These are phyloP conservation scores for Triticum urartu DNA, from an alignment of 176 grass and related monocot species.

Conservation along the genomic window DNA sequence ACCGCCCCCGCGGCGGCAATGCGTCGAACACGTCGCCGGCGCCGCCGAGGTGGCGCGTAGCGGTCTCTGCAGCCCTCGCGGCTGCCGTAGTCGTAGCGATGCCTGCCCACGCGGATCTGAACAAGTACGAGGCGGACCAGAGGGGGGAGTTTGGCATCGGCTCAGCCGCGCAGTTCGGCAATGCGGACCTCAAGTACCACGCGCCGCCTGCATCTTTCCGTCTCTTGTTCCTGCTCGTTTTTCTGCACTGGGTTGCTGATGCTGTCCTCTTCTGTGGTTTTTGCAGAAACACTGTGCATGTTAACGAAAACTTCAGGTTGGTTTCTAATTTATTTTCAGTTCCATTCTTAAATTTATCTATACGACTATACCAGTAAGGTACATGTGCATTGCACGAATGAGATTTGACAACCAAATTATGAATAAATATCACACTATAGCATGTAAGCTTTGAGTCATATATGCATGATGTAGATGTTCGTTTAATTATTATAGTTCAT, in stretches of 20 bases:
- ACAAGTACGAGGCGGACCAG: constrained; percentile 86
- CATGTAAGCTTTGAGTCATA: too few relatives aligned
- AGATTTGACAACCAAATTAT: too few relatives aligned
- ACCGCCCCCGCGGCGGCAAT: constrained; percentile 25
- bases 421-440: too few relatives aligned
- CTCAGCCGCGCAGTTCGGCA: constrained; percentile 91
- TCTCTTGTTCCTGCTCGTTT: background rate
- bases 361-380: too few relatives aligned
- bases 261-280: background rate
- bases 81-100: constrained; percentile 43
- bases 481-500: too few relatives aligned
- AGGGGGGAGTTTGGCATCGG: constrained; percentile 90
- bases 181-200: constrained; percentile 86
- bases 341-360: background rate
- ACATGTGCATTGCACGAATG: too few relatives aligned
- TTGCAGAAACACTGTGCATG: constrained; percentile 74
- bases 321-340: constrained; percentile 6
- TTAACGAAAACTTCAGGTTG: constrained; percentile 96
- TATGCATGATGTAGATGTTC: too few relatives aligned
- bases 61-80: constrained; percentile 69
- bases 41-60: constrained; percentile 52
- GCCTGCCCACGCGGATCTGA: constrained; percentile 73
- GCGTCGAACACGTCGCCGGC: constrained; percentile 42
- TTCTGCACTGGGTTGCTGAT: constrained; percentile 9
- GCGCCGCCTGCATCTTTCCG: background rate